Evolutionary conservation across 129 eudicot genomes (phyloP).

Genomic region (Arctium minus): DNA sequence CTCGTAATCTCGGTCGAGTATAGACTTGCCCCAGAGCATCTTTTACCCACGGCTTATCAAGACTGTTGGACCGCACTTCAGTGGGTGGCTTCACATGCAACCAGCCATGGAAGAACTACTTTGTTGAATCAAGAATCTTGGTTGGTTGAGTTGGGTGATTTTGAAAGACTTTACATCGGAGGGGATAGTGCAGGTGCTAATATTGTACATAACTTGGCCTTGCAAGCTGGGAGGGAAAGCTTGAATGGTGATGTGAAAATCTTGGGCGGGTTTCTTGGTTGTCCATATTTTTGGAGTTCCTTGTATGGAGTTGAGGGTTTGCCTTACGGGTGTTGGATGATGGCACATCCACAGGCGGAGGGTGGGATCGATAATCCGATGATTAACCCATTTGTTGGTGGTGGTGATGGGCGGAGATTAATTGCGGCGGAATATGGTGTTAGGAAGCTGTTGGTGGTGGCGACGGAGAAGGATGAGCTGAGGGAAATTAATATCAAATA

Average conservation of each 20-base stretch:
- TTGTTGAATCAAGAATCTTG: neutral
- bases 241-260: constrained; percentile 15
- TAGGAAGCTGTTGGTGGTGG: constrained; percentile 29
- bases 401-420: neutral
- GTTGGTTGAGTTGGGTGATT: constrained; percentile 24
- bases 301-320: neutral
- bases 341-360: constrained; percentile 11
- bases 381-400: constrained; percentile 38
- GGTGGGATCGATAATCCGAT: constrained; percentile 26
- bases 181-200: constrained; percentile 45
- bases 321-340: constrained; percentile 26
- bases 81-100: constrained; percentile 32
- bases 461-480: constrained; percentile 27
- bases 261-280: constrained; percentile 14
- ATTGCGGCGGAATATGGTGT: constrained; percentile 32
- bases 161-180: constrained; percentile 28
- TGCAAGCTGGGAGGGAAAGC: constrained; percentile 17
- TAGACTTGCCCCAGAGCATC: constrained; percentile 49
- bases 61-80: constrained; percentile 51
- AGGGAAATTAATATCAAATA: constrained; percentile 34
- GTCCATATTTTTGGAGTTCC: constrained; percentile 30
- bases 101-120: neutral
- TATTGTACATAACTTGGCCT: constrained; percentile 30
- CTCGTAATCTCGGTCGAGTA: constrained; percentile 24
- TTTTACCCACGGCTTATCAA: constrained; percentile 43